These are phyloP conservation scores for Hyaloscypha finlandica DNA, from an alignment of 495 filamentous ascomycete species.

Conservation along the genomic window DNA sequence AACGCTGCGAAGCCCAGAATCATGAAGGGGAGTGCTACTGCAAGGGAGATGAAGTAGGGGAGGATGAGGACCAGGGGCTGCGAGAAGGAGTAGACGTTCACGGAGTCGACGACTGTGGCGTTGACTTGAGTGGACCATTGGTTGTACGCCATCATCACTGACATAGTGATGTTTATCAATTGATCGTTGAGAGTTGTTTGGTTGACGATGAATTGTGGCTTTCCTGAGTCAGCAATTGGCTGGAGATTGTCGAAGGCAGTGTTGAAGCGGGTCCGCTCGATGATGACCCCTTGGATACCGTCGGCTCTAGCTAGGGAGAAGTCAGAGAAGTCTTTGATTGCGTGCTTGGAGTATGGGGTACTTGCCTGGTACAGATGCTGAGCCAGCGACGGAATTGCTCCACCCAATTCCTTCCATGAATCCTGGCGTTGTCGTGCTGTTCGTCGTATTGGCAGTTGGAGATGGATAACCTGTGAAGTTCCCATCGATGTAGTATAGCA, in stretches of 20 bases:
- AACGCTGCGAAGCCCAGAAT: slow-evolving; percentile 26
- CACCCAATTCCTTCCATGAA: no score
- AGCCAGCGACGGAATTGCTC: no score
- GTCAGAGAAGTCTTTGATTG: neutral
- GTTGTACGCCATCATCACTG: slow-evolving; percentile 24
- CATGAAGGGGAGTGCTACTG: slow-evolving; percentile 26
- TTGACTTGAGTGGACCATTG: slow-evolving; percentile 20
- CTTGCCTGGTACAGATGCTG: no score
- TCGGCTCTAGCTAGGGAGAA: neutral
- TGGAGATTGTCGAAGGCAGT: slow-evolving; percentile 23
- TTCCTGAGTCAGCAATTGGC: neutral
- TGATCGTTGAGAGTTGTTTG: slow-evolving; percentile 25
- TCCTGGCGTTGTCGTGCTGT: no score
- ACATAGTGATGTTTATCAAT: slow-evolving; percentile 30
- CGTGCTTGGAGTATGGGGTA: no score
- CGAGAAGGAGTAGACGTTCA: slow-evolving; percentile 33
- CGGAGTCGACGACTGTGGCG: neutral
- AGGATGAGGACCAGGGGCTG: slow-evolving; percentile 26
- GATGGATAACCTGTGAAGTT: neutral
- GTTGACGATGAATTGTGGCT: slow-evolving; percentile 26
- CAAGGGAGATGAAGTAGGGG: slow-evolving; percentile 29
- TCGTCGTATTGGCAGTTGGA: no score
- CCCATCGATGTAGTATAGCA: slow-evolving; percentile 22
- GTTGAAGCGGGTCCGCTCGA: slow-evolving; percentile 23
- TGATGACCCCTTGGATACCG: slow-evolving; percentile 16